Evolutionary conservation across 2,329 filamentous ascomycete species (phyloP).

Genomic region (Monilinia aucupariae): DNA sequence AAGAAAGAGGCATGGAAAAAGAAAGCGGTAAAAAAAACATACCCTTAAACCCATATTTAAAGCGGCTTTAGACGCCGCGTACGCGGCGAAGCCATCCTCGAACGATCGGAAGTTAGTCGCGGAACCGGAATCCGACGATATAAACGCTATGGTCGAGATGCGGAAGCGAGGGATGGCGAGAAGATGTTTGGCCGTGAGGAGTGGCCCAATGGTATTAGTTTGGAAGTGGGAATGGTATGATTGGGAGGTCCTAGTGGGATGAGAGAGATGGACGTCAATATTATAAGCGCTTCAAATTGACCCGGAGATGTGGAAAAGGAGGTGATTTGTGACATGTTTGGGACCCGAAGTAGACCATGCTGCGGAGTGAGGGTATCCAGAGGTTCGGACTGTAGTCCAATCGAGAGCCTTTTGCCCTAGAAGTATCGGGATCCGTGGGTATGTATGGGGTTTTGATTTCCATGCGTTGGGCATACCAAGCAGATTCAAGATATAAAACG

Average conservation of each 20-base stretch:
- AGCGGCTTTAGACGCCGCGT: constrained; percentile 51
- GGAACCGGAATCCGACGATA: constrained; percentile 53
- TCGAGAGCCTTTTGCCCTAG: too few relatives aligned
- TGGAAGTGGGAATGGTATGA: constrained; percentile 50
- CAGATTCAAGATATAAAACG: too few relatives aligned
- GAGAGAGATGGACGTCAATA: neutral
- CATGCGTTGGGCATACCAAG: too few relatives aligned
- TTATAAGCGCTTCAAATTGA: neutral
- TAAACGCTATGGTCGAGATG: constrained; percentile 45
- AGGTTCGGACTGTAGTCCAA: too few relatives aligned
- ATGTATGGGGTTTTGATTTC: too few relatives aligned
- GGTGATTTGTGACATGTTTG: too few relatives aligned
- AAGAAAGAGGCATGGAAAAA: neutral
- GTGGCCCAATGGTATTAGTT: constrained; percentile 55
- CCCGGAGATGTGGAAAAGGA: too few relatives aligned
- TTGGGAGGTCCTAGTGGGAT: constrained; percentile 42
- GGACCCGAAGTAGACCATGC: too few relatives aligned
- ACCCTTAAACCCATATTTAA: constrained; percentile 48
- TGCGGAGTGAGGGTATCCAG: too few relatives aligned
- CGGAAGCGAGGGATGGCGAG: constrained; percentile 32
- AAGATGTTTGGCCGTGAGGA: constrained; percentile 49
- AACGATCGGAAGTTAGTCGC: constrained; percentile 45
- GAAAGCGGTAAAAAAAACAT: neutral
- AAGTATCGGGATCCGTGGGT: too few relatives aligned
- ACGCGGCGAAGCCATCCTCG: constrained; percentile 54